Evolutionary conservation across 2,329 filamentous ascomycete species (phyloP).

Genomic region (Capronia coronata): DNA sequence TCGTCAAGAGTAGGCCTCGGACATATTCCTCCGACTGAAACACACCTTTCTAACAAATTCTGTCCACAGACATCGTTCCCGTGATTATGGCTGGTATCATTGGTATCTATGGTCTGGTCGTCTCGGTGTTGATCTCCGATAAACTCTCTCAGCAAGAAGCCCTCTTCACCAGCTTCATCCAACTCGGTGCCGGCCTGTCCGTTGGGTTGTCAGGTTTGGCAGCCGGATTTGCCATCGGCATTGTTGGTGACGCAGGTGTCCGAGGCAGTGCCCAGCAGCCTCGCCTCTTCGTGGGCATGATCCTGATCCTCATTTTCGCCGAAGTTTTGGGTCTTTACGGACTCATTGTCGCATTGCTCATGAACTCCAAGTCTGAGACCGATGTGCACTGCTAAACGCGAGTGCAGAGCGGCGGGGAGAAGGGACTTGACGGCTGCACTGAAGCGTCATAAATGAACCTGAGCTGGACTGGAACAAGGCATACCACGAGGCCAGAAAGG

Average conservation of each 20-base stretch:
- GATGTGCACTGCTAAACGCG: slow-evolving; percentile 54
- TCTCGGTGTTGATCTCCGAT: slow-evolving; percentile 80
- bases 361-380: slow-evolving; percentile 87
- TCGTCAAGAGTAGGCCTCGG: slow-evolving; percentile 85
- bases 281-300: slow-evolving; percentile 75
- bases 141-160: slow-evolving; percentile 64
- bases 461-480: background rate
- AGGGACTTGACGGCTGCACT: slow-evolving; percentile 18
- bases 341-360: slow-evolving; percentile 95
- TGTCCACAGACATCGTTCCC: slow-evolving; percentile 21
- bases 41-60: background rate
- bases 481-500: background rate
- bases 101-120: slow-evolving; percentile 92
- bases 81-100: slow-evolving; percentile 99
- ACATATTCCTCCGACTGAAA: no score
- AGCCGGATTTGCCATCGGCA: slow-evolving; percentile 78
- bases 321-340: slow-evolving; percentile 99
- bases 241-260: slow-evolving; percentile 58
- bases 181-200: slow-evolving; percentile 73
- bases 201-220: slow-evolving; percentile 78
- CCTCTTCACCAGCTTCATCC: slow-evolving; percentile 76
- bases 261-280: slow-evolving; percentile 49
- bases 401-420: background rate
- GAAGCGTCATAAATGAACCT: slow-evolving; percentile 12
- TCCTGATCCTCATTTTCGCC: slow-evolving; percentile 98